Conservation (phyloP, 768 basidiomycete genomes). For the Lyophyllum semitale region DNA sequence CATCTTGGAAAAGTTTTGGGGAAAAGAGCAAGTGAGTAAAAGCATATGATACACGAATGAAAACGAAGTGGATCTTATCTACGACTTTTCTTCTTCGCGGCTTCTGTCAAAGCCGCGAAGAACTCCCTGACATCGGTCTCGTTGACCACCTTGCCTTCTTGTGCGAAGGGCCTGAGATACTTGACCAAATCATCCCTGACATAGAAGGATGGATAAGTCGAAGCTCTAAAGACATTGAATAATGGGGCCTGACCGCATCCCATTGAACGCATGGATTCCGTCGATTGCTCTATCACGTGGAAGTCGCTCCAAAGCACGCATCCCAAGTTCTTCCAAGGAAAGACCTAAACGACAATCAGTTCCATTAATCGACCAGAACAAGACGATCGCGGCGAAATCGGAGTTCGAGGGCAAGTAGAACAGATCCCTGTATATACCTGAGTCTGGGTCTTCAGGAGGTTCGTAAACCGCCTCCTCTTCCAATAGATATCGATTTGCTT, state of each 20-base stretch:
- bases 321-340: conserved; percentile 81
- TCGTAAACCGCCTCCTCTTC: conserved; percentile 85
- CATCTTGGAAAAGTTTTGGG: too few species aligned
- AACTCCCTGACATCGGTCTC: conserved; percentile 71
- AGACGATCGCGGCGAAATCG: conserved; percentile 11
- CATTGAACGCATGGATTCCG: conserved; percentile 82
- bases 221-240: conserved; percentile 1
- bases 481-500: conserved; percentile 59
- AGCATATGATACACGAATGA: neutral
- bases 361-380: conserved; percentile 9
- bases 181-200: conserved; percentile 69
- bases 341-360: conserved; percentile 46
- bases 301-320: conserved; percentile 71
- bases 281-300: conserved; percentile 84
- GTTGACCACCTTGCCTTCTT: conserved; percentile 72
- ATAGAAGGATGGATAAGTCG: conserved; percentile 2
- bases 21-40: neutral
- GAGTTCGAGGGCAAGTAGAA: conserved; percentile 9
- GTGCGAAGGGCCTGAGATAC: conserved; percentile 79
- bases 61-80: conserved; percentile 8
- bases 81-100: conserved; percentile 29
- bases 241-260: conserved; percentile 62
- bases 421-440: conserved; percentile 41
- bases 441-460: conserved; percentile 86
- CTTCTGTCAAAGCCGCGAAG: conserved; percentile 56